A percentile compares a stretch with the other conserved stretches of the same genome.
Conservation (phyloP, 2,329 filamentous ascomycete species). For the Diplodia mutila region DNA sequence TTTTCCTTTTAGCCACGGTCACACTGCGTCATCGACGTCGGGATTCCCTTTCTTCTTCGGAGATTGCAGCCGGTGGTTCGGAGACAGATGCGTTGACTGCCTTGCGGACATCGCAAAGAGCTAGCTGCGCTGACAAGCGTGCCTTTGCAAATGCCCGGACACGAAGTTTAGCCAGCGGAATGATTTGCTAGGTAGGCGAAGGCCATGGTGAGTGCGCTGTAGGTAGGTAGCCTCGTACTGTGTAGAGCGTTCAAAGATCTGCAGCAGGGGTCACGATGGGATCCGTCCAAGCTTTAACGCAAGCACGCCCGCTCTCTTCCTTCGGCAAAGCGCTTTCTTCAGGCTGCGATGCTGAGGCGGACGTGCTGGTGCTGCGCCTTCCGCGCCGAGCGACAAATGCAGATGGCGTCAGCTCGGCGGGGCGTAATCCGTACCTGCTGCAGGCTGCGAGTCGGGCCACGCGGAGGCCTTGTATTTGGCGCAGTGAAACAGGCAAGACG, state of each 20-base stretch:
- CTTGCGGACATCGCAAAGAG: not conserved
- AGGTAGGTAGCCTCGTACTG: too few species aligned
- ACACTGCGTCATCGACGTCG: too few species aligned
- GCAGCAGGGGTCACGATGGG: conserved; percentile 1
- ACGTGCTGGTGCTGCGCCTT: not conserved
- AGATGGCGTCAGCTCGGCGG: not conserved
- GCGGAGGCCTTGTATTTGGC: conserved; percentile 5
- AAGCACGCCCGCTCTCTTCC: not conserved
- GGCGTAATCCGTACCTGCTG: conserved; percentile 20
- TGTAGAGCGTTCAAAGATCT: not conserved
- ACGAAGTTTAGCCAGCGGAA: not conserved
- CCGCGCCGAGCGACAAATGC: not conserved
- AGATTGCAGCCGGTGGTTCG: too few species aligned
- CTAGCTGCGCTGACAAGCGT: not conserved
- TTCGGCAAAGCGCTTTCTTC: not conserved
- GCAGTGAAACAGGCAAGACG: not conserved
- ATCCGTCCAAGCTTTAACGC: conserved; percentile 13
- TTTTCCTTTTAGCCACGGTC: too few species aligned
- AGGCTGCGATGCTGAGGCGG: not conserved
- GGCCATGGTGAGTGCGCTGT: not conserved
- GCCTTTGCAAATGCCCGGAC: not conserved
- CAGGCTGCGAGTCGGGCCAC: conserved; percentile 7
- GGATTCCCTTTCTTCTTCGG: too few species aligned
- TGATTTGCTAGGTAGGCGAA: not conserved
- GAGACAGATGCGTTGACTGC: not conserved